Base-by-base conservation (phyloP, 208 protist species). In the Acanthamoeba culbertsoni region DNA sequence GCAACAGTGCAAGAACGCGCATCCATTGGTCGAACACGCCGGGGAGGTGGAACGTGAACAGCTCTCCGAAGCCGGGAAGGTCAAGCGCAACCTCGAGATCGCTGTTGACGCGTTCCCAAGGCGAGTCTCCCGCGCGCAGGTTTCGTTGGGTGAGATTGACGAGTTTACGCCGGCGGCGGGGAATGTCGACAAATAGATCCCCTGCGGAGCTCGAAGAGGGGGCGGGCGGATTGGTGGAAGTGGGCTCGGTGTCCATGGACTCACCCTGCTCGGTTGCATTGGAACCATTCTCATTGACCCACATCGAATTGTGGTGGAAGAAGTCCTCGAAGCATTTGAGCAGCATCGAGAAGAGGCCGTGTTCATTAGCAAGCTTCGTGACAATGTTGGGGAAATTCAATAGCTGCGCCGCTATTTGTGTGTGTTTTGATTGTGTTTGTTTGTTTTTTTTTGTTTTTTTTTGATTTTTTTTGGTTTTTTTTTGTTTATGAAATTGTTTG, bases 321-420 rank as follows among this genome's bases (percentile, higher is more conserved):
- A 84, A 84, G 20, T 84, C 73, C 18, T 16, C 8, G 3, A 55
- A 33, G 20, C 73, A 84, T 28, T 84, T 84, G 73, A 84, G 73
- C 10, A 84, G 23, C 73, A 84, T 55, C 43, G 8, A 20, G 73
- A 33, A 84, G 12, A 84, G 43, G 73, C 16, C 45, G n/a, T 55
- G 23, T 5, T 84, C 43, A 0, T 33, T 20, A n/a, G 45, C 73
- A 16, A 84, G 73, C 2, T 43, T 53, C 73, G 45, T 57, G 23
- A 84, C 73, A 0, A 84, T 12, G 10, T 16, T 1, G 10, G 73
- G 23, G 20, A 84, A 84, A 43, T 33, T 84, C 73, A 84, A 42
- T 28, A 84, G 43, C 73, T 84, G 73, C 6, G 73, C 73, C 43
- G 73, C 73, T 84, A 43, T n/a, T n/a, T n/a, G n/a, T n/a, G n/a